Percentiles rank a stretch among this genome's conserved stretches.
Conservation (phyloP, 2,329 filamentous ascomycete species). For the Colletotrichum falcatum region DNA sequence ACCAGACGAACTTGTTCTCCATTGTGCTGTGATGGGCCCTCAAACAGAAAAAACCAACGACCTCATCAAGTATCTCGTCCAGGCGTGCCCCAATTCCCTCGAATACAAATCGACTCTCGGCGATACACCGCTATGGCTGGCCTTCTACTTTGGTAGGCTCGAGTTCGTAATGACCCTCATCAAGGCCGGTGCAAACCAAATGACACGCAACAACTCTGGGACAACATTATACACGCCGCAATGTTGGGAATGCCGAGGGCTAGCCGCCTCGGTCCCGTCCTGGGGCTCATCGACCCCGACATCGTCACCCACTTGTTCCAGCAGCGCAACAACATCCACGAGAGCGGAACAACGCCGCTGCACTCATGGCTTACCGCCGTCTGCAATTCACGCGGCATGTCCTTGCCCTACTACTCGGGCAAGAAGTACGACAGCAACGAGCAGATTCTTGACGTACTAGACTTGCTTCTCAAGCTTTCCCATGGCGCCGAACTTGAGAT, state of each 20-base stretch:
- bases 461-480: conserved; percentile 66
- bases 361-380: conserved; percentile 64
- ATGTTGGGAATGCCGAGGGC: conserved; percentile 49
- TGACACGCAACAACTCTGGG: conserved; percentile 69
- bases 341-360: conserved; percentile 72
- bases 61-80: conserved; percentile 75
- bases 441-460: conserved; percentile 57
- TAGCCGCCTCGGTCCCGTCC: conserved; percentile 57
- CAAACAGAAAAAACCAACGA: conserved; percentile 56
- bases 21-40: conserved; percentile 69
- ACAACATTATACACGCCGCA: conserved; percentile 77
- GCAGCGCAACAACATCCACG: conserved; percentile 65
- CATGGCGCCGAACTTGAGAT: conserved; percentile 67
- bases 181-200: conserved; percentile 76
- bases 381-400: neutral
- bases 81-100: conserved; percentile 70
- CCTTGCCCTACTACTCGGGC: conserved; percentile 20
- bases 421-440: conserved; percentile 45
- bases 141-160: conserved; percentile 67
- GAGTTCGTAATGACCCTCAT: conserved; percentile 72
- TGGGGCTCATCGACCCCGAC: conserved; percentile 68
- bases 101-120: conserved; percentile 70
- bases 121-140: conserved; percentile 76
- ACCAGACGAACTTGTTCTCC: conserved; percentile 72
- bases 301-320: conserved; percentile 69